Evolutionary conservation across 805 yeast species (phyloP).

Genomic region (Groenewaldozyma salmanticensis): DNA sequence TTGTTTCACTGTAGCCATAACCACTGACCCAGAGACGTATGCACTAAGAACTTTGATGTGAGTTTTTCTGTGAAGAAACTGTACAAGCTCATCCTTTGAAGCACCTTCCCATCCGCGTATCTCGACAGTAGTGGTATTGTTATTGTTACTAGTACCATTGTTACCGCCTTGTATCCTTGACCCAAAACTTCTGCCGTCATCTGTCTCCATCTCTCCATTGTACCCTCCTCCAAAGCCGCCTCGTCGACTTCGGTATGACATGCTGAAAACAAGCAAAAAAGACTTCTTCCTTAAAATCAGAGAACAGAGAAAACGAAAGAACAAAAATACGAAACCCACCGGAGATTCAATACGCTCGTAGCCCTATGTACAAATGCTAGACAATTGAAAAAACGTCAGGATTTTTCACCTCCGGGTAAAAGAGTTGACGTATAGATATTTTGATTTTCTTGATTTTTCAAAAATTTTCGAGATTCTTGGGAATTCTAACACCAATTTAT

Average conservation of each 20-base stretch:
- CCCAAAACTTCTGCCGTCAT: not conserved
- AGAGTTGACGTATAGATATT: no score
- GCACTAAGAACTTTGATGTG: slow-evolving; percentile 46
- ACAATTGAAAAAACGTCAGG: no score
- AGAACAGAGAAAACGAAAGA: not conserved
- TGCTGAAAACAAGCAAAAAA: no score
- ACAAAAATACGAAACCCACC: not conserved
- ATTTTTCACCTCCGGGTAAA: no score
- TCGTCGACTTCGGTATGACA: slow-evolving; percentile 12
- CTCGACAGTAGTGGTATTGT: slow-evolving; percentile 39
- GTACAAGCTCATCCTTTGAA: slow-evolving; percentile 52
- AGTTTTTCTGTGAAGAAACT: slow-evolving; percentile 61
- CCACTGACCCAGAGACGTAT: slow-evolving; percentile 43
- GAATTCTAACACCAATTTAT: no score
- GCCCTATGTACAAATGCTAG: not conserved
- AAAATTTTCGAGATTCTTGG: no score
- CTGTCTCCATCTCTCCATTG: no score
- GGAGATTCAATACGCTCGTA: not conserved
- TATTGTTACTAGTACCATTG: slow-evolving; percentile 26
- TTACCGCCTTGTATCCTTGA: slow-evolving; percentile 13
- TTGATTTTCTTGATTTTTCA: no score
- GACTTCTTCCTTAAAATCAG: no score
- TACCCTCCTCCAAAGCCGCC: slow-evolving; percentile 9
- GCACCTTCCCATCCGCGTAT: slow-evolving; percentile 80
- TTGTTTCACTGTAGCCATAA: slow-evolving; percentile 50